Percentiles rank a stretch among this genome's conserved stretches.
Conservation (phyloP, 371 early-diverging fungal species). For the Coemansia sp. region DNA sequence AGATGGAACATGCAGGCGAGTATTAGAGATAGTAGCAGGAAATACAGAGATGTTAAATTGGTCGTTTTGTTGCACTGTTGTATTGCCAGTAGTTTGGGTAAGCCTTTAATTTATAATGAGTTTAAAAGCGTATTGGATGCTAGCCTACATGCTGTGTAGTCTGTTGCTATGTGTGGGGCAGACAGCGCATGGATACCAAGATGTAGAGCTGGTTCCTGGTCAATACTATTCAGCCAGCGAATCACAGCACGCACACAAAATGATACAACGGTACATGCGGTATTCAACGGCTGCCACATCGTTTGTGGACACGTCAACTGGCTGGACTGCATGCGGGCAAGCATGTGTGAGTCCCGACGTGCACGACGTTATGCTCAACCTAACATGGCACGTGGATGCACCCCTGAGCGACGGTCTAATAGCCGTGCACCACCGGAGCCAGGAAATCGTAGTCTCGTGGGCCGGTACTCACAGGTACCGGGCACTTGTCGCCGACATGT, state of each 20-base stretch:
- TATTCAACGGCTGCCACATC: constrained; percentile 44
- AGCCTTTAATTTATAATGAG: too few relatives aligned
- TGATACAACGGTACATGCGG: constrained; percentile 46
- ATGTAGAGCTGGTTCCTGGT: constrained; percentile 25
- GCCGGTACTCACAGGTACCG: constrained; percentile 47
- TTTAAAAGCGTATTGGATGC: too few relatives aligned
- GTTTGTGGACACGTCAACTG: constrained; percentile 31
- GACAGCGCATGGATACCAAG: constrained; percentile 11
- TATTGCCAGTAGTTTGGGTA: too few relatives aligned
- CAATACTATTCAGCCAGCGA: constrained; percentile 24
- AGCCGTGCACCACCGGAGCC: constrained; percentile 22
- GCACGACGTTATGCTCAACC: constrained; percentile 29
- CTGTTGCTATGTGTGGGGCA: neutral
- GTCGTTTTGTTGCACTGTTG: too few relatives aligned
- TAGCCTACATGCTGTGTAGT: neutral
- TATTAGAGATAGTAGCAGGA: too few relatives aligned
- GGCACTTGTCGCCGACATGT: constrained; percentile 32
- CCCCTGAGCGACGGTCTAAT: constrained; percentile 43
- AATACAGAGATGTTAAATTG: too few relatives aligned
- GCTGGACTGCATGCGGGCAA: constrained; percentile 37
- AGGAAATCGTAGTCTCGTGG: constrained; percentile 41
- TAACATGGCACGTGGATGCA: constrained; percentile 35
- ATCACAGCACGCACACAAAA: constrained; percentile 14
- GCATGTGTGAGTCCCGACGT: constrained; percentile 42
- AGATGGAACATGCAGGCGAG: too few relatives aligned